Evolutionary conservation across 2,329 filamentous ascomycete species (phyloP), one percentile per base, ranked within the genome.

Genomic region (Claviceps pusilla): DNA sequence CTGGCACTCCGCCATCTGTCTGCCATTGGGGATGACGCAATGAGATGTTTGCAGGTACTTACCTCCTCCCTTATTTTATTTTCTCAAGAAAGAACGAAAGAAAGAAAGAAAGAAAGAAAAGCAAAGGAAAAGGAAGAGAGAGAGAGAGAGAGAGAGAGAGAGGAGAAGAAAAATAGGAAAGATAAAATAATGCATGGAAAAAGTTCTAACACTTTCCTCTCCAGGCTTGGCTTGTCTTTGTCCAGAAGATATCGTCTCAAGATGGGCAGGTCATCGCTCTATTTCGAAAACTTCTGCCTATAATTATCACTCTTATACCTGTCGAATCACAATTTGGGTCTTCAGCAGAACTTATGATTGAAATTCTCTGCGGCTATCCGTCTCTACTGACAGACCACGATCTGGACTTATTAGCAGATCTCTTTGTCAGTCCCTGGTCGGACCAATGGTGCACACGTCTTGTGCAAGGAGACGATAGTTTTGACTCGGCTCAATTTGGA

Each of bases 151-250:
- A 39, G 11, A 4, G 11, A 10, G 11, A 39, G 35, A 39, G 11
- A 39, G 11, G 4, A 9, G 31, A 16, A 35, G 41, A 14, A 50
- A 37, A 3, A 5, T 10, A 24, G 1, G 35, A 45, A 24, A 24
- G 12, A 43, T 12, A 12, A 29, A 31, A 51, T 11, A 3, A 37
- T 4, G 6, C 14, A 14, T 35, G 3, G 10, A 28, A 1, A 12
- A 29, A 28, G 28, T 28, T 7, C 31, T 47, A 29, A 51, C 14
- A n/a, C 37, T 31, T n/a, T 6, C 19, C 16, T 54, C 45, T 46
- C 4, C 48, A 86, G 83, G 77, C 83, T 4, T 91, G 86, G 86
- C 76, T 89, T 37, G 75, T 80, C 60, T 89, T 89, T 62, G 83
- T 82, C 5, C 84, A 89, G 61, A 77, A 79, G 39, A 74, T 78